Evolutionary conservation across 345 rosid species (phyloP), one percentile per base, ranked within the genome.

Genomic region (Limnanthes douglasii): DNA sequence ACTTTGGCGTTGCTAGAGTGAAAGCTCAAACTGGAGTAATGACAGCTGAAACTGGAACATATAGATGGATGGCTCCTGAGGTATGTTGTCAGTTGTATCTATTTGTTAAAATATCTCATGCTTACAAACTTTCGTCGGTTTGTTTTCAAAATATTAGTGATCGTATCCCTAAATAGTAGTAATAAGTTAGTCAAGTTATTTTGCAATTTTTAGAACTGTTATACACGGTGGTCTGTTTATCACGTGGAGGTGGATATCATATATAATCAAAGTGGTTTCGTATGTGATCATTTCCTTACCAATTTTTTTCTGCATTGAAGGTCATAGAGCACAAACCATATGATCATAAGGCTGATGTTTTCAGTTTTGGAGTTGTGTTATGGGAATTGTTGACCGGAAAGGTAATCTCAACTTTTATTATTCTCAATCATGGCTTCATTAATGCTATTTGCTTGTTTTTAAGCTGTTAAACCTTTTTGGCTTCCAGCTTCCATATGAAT

Each of bases 11-110:
- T 53, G 95, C 98, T 17, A 72, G 94, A 60, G 98, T 79, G 50
- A 68, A 79, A 71, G 60, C 76, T 50, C 92, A 83, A 44, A 53
- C 95, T 38, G 98, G 94, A 45, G 92, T 90, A n/a, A 90, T 90
- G 98, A 90, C 97, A 9, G 94, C 98, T 29, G 98, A 90, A 77
- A 90, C 98, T 21, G 98, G 98, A 66, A 84, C 98, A n/a, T 83
- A 83, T 40, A 58, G 95, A 31, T 90, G 98, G 98, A 90, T 84
- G 98, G 94, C 98, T 64, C 98, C 98, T 12, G 95, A 90, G 98
- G 97, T 88, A 41, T 35, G 32, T 18, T 31, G 35, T 28, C 21
- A 21, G 10, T 37, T 4, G 3, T 17, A 13, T 13, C 2, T 11
- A 32, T 27, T 48, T 2, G 19, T 31, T 39, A 16, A 15, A 8